These are phyloP conservation scores for Mycena latifolia DNA, from an alignment of 768 basidiomycete genomes.

Conservation along the genomic window DNA sequence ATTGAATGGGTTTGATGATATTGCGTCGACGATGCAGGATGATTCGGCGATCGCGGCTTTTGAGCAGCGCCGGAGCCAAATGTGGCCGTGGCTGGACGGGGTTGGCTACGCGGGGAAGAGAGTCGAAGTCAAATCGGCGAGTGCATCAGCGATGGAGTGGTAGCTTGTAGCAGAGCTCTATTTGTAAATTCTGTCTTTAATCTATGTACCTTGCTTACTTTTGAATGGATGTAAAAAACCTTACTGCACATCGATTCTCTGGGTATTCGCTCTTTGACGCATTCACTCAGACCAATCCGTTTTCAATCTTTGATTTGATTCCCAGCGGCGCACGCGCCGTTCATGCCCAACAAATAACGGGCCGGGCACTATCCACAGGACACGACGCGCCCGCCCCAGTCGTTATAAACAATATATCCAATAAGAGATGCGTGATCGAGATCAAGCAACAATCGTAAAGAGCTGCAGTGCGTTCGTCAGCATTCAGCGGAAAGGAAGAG, in stretches of 20 bases:
- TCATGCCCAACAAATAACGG: conserved; percentile 10
- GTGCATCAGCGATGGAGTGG: conserved; percentile 19
- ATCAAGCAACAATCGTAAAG: conserved; percentile 33
- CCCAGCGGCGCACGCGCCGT: conserved; percentile 30
- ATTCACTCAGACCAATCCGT: conserved; percentile 23
- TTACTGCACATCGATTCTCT: too few relatives aligned
- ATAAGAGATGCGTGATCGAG: not conserved
- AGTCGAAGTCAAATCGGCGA: not conserved
- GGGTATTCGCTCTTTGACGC: too few relatives aligned
- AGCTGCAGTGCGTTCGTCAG: conserved; percentile 16
- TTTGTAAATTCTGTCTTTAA: not conserved
- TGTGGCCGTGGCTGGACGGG: conserved; percentile 97
- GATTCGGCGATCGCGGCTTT: conserved; percentile 77
- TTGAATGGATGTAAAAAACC: too few relatives aligned
- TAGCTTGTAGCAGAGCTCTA: too few relatives aligned
- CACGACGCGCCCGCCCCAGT: not conserved
- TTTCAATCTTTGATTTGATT: conserved; percentile 23
- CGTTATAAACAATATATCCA: not conserved
- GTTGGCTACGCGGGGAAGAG: conserved; percentile 60
- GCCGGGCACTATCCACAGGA: conserved; percentile 2
- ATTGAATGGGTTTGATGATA: conserved; percentile 96
- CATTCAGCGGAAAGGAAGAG: too few relatives aligned
- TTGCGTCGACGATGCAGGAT: conserved; percentile 91
- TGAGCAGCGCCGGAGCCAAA: conserved; percentile 78
- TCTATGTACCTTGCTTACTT: too few relatives aligned